Base-by-base conservation (phyloP, 139 green algal species). In the Astrephomene gubernaculifera region DNA sequence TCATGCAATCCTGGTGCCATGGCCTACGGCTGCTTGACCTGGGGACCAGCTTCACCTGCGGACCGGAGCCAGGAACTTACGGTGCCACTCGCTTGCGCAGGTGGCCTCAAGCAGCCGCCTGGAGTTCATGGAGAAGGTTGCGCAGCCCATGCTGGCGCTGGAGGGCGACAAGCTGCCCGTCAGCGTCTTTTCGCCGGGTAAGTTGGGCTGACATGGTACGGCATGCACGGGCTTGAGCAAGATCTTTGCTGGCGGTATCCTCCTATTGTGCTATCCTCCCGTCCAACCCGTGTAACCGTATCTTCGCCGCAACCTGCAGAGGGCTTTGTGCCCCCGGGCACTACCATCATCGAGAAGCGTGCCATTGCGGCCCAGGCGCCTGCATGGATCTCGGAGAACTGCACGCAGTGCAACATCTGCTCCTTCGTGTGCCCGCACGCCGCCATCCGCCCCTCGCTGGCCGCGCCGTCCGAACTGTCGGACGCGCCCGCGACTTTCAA, bases 341-440 rank as follows among this genome's bases (percentile, higher is more conserved):
- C 90, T 35, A 89, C 90, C 9, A 76, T 80, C 39, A 83, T 94
- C 4, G 90, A 93, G 80, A 86, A 90, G 86, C 83, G 90, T 43
- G 85, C 78, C 71, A 93, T 94, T 60, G 91, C 91, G 4, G 67
- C 68, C 52, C 49, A 69, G 27, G 85, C 93, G 65, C 91, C 91
- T 4, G 64, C 64, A 7, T 94, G 91, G 91, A 79, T 91, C 57
- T 21, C 49, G 7, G 74, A 85, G 78, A 87, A 84, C 43, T 94
- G 91, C 89, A 93, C 88, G 33, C 91, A 94, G 88, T 94, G 91
- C 86, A 94, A 94, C 88, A 90, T 93, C 54, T 94, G 91, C 86
- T 67, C 89, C n/a, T 93, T 93, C 72, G 89, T 94, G n/a, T 94
- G 91, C 89, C 91, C 91, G 24, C 91, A 94, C 76, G 91, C 91